phyloP scores from a whole-genome alignment of 345 rosid species.

The Lepidium sativum region DNA sequence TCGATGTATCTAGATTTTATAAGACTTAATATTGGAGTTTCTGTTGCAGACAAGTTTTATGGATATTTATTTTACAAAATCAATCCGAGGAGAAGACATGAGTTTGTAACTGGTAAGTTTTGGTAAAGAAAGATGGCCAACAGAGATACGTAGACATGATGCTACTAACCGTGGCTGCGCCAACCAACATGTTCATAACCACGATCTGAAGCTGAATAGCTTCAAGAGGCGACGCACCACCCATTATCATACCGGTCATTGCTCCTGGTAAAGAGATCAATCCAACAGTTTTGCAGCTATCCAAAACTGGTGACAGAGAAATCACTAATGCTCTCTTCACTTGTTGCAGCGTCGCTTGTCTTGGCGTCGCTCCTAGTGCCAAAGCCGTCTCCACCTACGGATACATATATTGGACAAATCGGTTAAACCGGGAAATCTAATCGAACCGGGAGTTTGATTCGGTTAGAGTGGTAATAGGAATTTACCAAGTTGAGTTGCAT shows the following conservation, averaged over 20 bases:
- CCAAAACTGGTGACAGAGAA: slow-evolving; percentile 78
- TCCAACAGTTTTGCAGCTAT: slow-evolving; percentile 93
- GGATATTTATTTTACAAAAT: neutral
- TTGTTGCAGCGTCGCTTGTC: slow-evolving; percentile 66
- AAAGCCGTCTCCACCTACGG: slow-evolving; percentile 77
- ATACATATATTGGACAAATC: no score
- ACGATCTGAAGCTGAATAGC: slow-evolving; percentile 95
- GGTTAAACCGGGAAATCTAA: neutral
- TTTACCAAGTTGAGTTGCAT: slow-evolving; percentile 58
- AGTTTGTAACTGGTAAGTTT: slow-evolving; percentile 60
- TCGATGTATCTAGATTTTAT: neutral
- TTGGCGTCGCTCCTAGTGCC: slow-evolving; percentile 83
- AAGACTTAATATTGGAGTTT: neutral
- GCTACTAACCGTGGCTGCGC: slow-evolving; percentile 76
- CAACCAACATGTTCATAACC: slow-evolving; percentile 88
- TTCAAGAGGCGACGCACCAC: slow-evolving; percentile 84
- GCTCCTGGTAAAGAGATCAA: slow-evolving; percentile 82
- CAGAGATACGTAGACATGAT: slow-evolving; percentile 72
- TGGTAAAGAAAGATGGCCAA: slow-evolving; percentile 91
- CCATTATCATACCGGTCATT: slow-evolving; percentile 95
- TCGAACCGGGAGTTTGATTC: neutral
- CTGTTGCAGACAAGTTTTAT: neutral
- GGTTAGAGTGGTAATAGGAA: neutral
- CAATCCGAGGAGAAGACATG: slow-evolving; percentile 48
- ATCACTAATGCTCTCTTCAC: slow-evolving; percentile 71